A percentile compares a stretch with the other conserved stretches of the same genome.
These are phyloP conservation scores for Komagataella ulmi DNA, from an alignment of 805 yeast species.

Conservation along the genomic window DNA sequence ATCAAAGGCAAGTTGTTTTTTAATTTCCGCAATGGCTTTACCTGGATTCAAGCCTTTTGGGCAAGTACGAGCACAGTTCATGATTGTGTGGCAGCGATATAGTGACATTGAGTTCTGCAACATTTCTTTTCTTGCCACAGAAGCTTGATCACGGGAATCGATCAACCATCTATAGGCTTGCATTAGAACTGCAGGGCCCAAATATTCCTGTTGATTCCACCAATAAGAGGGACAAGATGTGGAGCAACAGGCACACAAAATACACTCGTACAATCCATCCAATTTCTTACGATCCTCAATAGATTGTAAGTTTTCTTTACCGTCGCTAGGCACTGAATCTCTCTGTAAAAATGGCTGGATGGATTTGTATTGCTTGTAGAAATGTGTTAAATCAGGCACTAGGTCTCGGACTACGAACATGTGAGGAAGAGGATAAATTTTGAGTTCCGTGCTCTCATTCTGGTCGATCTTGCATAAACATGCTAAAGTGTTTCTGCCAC, in stretches of 20 bases:
- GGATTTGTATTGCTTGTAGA: conserved; percentile 96
- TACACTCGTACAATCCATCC: conserved; percentile 96
- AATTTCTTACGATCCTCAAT: conserved; percentile 89
- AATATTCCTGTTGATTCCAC: conserved; percentile 99
- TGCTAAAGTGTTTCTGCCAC: conserved; percentile 93
- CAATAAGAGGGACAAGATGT: conserved; percentile 99
- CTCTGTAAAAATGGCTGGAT: conserved; percentile 95
- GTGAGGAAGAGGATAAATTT: conserved; percentile 95
- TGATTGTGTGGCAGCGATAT: conserved; percentile 97
- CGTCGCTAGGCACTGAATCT: conserved; percentile 67
- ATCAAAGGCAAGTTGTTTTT: conserved; percentile 81
- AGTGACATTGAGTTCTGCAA: conserved; percentile 94
- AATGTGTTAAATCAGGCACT: conserved; percentile 95
- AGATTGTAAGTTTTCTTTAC: conserved; percentile 84
- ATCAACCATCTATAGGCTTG: conserved; percentile 99
- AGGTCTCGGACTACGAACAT: conserved; percentile 95
- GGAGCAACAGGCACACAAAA: conserved; percentile 96
- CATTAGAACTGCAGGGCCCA: conserved; percentile 98
- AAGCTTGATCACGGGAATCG: conserved; percentile 92
- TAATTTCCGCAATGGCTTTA: conserved; percentile 91
- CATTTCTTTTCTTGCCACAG: conserved; percentile 68
- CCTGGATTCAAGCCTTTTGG: conserved; percentile 98
- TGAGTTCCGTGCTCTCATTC: conserved; percentile 58
- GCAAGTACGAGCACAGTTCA: conserved; percentile 97
- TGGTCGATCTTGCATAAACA: conserved; percentile 90